These are phyloP conservation scores for Lasiodiplodia citricola DNA, from an alignment of 2,329 filamentous ascomycete species.

Conservation along the genomic window DNA sequence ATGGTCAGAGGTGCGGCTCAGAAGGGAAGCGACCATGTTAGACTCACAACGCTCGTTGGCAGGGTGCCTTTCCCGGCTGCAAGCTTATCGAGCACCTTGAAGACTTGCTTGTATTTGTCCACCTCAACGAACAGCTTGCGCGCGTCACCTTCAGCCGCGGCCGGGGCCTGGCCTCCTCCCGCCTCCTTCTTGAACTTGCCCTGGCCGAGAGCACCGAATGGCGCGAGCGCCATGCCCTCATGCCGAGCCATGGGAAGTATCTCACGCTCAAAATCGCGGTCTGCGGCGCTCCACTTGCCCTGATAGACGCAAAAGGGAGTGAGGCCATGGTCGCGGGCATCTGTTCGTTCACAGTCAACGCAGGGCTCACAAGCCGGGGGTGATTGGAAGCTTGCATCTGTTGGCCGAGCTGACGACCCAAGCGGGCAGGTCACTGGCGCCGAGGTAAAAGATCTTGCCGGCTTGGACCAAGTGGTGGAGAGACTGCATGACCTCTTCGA, in stretches of 20 bases:
- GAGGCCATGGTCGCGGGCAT: constrained; percentile 73
- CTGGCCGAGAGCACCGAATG: constrained; percentile 60
- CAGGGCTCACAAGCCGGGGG: not conserved
- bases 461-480: constrained; percentile 41
- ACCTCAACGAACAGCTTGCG: constrained; percentile 46
- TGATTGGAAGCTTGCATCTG: constrained; percentile 33
- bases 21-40: not conserved
- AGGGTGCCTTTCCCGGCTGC: constrained; percentile 61
- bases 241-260: constrained; percentile 69
- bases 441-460: constrained; percentile 48
- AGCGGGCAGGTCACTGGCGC: constrained; percentile 45
- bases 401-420: constrained; percentile 55
- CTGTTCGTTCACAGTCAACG: constrained; percentile 30
- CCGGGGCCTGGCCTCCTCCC: constrained; percentile 30
- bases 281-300: constrained; percentile 65
- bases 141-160: constrained; percentile 37
- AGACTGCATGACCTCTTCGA: constrained; percentile 46
- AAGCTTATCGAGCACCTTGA: constrained; percentile 64
- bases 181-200: constrained; percentile 48
- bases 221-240: constrained; percentile 67
- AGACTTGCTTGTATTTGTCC: constrained; percentile 58
- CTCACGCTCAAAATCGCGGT: constrained; percentile 72
- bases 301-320: constrained; percentile 73
- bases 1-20: not conserved
- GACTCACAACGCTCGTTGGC: constrained; percentile 56